Evolutionary conservation across 2,329 filamentous ascomycete species (phyloP), one percentile per base, ranked within the genome.

Genomic region (Rasamsonia emersonii): DNA sequence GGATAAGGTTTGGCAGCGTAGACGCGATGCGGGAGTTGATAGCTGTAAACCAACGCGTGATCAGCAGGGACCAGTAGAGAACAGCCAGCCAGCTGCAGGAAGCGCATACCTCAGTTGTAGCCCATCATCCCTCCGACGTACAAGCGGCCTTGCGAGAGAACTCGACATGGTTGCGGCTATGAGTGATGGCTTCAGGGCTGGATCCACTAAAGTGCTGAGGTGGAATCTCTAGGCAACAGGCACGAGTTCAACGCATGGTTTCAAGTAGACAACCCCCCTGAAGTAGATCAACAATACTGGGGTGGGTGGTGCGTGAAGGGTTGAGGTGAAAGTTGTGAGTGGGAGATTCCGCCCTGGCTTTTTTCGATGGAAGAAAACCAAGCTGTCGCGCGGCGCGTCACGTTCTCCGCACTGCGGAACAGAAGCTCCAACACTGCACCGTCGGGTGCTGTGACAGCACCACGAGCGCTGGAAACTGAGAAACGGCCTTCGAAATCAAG

Each of bases 1-100:
- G 76, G 75, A 47, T 79, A 79, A 41, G 71, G 60, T 49, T 67
- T 65, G 9, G 73, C 65, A 35, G 61, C 59, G 54, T 73, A 67
- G 37, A 74, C 62, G 44, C 73, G 71, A 48, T 75, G 69, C 9
- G 71, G 66, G 19, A 78, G 64, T 44, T 75, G 65, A 48, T 79
- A 79, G 54, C 75, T 79, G 45, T 32, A 35, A 24, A 27, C 36
- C 32, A 33, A 28, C 20, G n/a, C n/a, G n/a, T n/a, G n/a, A n/a
- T n/a, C n/a, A n/a, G n/a, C n/a, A n/a, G n/a, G n/a, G n/a, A n/a
- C n/a, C n/a, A n/a, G n/a, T n/a, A n/a, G n/a, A n/a, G n/a, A n/a
- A n/a, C n/a, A n/a, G n/a, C n/a, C n/a, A 21, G 16, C 11, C 18
- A 18, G 16, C n/a, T 17, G 14, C 9, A 36, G 9, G 9, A 29